Evolutionary conservation across 2,329 filamentous ascomycete species (phyloP), one percentile per base, ranked within the genome.

Genomic region (Coniella lustricola): DNA sequence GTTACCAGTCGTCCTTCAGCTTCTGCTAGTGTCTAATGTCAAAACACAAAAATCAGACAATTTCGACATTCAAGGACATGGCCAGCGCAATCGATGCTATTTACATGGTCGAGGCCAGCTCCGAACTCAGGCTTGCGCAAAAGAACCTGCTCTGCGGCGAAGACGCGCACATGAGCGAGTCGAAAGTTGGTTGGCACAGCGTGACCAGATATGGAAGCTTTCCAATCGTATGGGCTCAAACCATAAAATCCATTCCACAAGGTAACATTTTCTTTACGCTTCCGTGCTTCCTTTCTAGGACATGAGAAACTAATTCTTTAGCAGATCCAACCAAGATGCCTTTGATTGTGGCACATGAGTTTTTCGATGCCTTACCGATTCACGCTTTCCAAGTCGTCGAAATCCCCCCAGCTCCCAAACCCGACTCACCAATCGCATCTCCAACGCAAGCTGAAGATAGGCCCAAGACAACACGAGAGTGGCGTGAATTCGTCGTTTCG

Each of bases 281-380:
- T 7, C n/a, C 13, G 17, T 10, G 21, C 16, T 31, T 40, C 38
- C n/a, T n/a, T 31, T 36, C 31, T n/a, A 17, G 33, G 7, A 21
- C 14, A 13, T 7, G 8, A 7, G 20, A n/a, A 4, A 20, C 46
- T 53, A 14, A 50, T 43, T 14, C 5, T 39, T 8, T 2, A 21
- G 44, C 56, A 84, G 82, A 79, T 52, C 68, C 81, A 18, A 75
- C 77, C 52, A 87, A 85, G 62, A 87, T 83, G 18, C 91, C 93
- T 1, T 94, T 97, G 65, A 95, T 98, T 52, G 80, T 97, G 42
- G 93, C 93, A 4, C 93, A 98, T 64, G 93, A 98, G 64, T 97
- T 98, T 74, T 98, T 98, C 69, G 93, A 98, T 59, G 93, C 93
- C 2, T 82, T 98, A 1, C 93, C 93, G 31, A 96, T 98, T 57